Percentiles rank a stretch among this genome's conserved stretches.
phyloP scores from a whole-genome alignment of 1,139 yeast genomes.

The Geotrichum fermentans region DNA sequence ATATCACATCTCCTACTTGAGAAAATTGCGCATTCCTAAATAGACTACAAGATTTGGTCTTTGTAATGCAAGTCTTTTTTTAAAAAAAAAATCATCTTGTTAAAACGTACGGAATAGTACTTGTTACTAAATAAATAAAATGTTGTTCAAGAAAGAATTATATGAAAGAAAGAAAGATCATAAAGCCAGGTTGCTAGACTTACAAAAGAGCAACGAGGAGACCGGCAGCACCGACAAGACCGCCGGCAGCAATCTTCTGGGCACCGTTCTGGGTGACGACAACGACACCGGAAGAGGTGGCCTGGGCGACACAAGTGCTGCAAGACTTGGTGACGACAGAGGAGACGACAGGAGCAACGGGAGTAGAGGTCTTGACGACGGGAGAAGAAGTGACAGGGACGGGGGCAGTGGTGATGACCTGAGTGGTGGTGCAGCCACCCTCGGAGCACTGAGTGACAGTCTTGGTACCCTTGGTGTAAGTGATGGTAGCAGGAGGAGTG shows the following conservation, averaged over 20 bases:
- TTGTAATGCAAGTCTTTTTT: no score
- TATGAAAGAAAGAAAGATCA: background rate
- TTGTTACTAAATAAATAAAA: no score
- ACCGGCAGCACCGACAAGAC: slow-evolving; percentile 2
- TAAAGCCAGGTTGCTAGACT: background rate
- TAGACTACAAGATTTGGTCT: no score
- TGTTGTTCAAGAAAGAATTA: no score
- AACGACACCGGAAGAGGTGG: background rate
- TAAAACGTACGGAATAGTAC: no score
- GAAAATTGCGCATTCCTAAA: no score
- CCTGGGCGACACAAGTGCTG: background rate
- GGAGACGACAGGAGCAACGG: slow-evolving; percentile 11
- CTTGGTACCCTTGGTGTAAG: slow-evolving; percentile 1
- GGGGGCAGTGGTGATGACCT: slow-evolving; percentile 1
- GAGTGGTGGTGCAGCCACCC: slow-evolving; percentile 1
- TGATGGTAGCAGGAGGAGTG: slow-evolving; percentile 2
- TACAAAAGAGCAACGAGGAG: slow-evolving; percentile 4
- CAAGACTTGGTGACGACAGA: background rate
- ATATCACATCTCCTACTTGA: no score
- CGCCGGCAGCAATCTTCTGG: slow-evolving; percentile 1
- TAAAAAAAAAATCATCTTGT: no score
- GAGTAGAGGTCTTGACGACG: background rate
- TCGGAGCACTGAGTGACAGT: slow-evolving; percentile 14
- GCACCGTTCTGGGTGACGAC: slow-evolving; percentile 1
- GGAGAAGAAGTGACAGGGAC: slow-evolving; percentile 2